Evolutionary conservation across 495 filamentous ascomycete genomes (phyloP), one percentile per base, ranked within the genome.

Genomic region (Neurospora sp.): DNA sequence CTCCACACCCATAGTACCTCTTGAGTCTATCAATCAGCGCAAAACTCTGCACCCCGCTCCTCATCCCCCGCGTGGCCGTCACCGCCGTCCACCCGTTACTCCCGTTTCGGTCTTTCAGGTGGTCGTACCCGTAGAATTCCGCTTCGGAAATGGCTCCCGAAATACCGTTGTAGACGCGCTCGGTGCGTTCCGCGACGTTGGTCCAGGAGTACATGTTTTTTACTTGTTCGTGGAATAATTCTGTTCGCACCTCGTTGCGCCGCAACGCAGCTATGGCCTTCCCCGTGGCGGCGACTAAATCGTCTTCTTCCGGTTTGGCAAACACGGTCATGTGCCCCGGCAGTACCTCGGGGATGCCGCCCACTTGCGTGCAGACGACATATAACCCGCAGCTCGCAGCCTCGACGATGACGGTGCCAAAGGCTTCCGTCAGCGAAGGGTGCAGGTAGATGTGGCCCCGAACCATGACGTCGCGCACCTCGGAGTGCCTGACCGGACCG

Each of bases 121-220:
- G 53, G 69, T 92, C 89, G 77, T 89, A 89, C 20, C 93, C 93
- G 74, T 96, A 96, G 77, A 97, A 97, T 74, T 97, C 93, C 68
- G 91, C 91, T 66, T 94, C 92, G 74, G 88, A 90, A 40, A 97
- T 90, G 8, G 89, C 90, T 7, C 94, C 94, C 3, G 87, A 91
- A 70, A 99, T 97, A 9, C 94, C 93, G 78, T 95, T 89, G 77
- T 99, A 99, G 2, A 99, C 96, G 1, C 96, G 87, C 79, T 99
- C 96, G 1, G 96, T 98, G 40, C 96, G 90, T 74, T 90, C 86
- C 0, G 96, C 96, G 1, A 99, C 94, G 80, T 99, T 93, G 3
- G 92, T 94, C 96, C 96, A 99, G 1, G 91, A 94, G 82, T 99
- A 99, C 96, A 98, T 98, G 78, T 89, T 90, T 81, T 96, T 96